Evolutionary conservation across 495 filamentous ascomycete species (phyloP).

Genomic region (Aspergillus olivimuriae): DNA sequence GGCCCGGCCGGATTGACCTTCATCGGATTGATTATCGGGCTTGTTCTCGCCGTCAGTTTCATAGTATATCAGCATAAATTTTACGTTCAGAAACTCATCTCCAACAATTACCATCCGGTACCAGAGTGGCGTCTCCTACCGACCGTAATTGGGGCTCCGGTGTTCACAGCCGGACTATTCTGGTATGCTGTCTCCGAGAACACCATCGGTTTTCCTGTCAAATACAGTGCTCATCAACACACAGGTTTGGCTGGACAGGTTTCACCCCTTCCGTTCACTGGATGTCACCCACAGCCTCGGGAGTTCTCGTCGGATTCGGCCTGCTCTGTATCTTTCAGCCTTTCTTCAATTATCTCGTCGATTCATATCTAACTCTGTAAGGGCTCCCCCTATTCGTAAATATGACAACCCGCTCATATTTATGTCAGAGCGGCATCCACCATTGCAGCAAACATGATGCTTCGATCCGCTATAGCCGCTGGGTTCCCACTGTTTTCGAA

Average conservation of each 20-base stretch:
- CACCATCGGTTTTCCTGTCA: no score
- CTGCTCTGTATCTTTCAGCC: conserved; percentile 18
- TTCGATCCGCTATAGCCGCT: conserved; percentile 63
- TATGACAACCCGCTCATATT: background rate
- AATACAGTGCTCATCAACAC: no score
- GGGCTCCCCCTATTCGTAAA: conserved; percentile 9
- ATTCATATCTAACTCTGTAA: conserved; percentile 51
- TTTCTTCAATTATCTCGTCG: conserved; percentile 23
- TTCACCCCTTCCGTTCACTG: conserved; percentile 17
- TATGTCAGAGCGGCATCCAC: conserved; percentile 58
- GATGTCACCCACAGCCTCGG: conserved; percentile 14
- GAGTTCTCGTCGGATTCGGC: conserved; percentile 15
- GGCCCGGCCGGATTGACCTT: conserved; percentile 17
- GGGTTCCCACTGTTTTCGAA: conserved; percentile 70
- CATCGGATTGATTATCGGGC: conserved; percentile 18
- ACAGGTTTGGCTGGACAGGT: conserved; percentile 39
- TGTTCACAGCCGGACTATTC: conserved; percentile 51
- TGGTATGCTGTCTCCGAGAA: conserved; percentile 62
- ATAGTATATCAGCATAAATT: conserved; percentile 56
- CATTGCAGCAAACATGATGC: conserved; percentile 75
- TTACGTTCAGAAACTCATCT: conserved; percentile 52
- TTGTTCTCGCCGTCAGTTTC: conserved; percentile 16
- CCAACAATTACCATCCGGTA: conserved; percentile 61
- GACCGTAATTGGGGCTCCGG: conserved; percentile 41
- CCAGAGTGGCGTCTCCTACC: conserved; percentile 29